Conservation (phyloP, 306 rosid genomes). For the Cicer yamashitae region DNA sequence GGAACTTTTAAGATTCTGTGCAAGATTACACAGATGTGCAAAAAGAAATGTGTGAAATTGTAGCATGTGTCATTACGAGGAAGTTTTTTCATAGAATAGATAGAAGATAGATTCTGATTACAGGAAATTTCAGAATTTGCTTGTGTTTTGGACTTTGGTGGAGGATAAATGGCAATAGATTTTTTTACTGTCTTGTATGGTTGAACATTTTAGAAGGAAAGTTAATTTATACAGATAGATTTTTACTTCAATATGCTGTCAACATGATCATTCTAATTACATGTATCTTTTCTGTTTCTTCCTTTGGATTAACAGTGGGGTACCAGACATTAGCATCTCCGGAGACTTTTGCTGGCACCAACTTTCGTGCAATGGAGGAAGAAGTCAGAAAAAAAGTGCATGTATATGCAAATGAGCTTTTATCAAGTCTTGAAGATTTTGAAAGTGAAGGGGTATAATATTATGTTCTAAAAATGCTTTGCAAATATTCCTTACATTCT, state of each 20-base stretch:
- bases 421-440: conserved; percentile 55
- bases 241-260: neutral
- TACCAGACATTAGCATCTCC: conserved; percentile 61
- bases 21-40: too few relatives aligned
- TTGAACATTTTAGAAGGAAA: too few relatives aligned
- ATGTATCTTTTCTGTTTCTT: conserved; percentile 27
- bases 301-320: conserved; percentile 64
- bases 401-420: conserved; percentile 63
- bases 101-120: too few relatives aligned
- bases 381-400: conserved; percentile 77
- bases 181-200: too few relatives aligned
- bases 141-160: too few relatives aligned
- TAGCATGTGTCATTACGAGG: too few relatives aligned
- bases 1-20: too few relatives aligned
- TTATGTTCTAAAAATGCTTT: conserved; percentile 29
- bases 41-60: too few relatives aligned
- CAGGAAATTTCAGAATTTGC: too few relatives aligned
- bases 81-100: too few relatives aligned
- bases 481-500: neutral
- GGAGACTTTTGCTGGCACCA: conserved; percentile 61
- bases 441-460: conserved; percentile 60
- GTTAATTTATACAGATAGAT: neutral
- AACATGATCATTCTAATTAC: neutral
- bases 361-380: conserved; percentile 70
- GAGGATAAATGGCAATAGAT: too few relatives aligned